Evolutionary conservation across 2,329 filamentous ascomycete species (phyloP), one percentile per base, ranked within the genome.

Genomic region (Aspergillus novofumigatus): DNA sequence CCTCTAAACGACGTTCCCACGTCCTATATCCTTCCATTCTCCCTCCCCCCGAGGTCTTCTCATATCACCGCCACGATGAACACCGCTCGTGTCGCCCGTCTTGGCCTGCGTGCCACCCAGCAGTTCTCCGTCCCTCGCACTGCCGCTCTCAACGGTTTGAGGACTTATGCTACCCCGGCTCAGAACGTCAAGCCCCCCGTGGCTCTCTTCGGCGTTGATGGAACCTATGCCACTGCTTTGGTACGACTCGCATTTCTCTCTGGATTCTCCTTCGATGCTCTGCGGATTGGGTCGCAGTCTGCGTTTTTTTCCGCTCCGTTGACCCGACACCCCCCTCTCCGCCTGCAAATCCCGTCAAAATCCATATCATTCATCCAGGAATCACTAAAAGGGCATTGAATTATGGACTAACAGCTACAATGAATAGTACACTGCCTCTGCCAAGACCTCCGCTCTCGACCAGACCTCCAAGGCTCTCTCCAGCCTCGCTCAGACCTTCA

Each of bases 201-300:
- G 75, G 85, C 92, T 70, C 86, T 99, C 73, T 99, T 91, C 80
- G 94, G 94, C 70, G 82, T 99, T 74, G 94, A 97, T 80, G 94
- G 94, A 79, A 97, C 93, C 76, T 99, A 99, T 82, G 94, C 94
- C 77, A 92, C 89, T 81, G 94, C 94, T 82, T 85, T 99, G 87
- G 94, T 99, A 93, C 76, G 51, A 50, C 41, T 25, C 52, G 54
- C 51, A 52, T 45, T 59, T 52, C 45, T 35, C 26, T 14, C 38
- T 26, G 29, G 51, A 48, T 21, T 11, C 11, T 26, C 29, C 23
- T 25, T 38, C 45, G 10, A 48, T 44, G 21, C 28, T 8, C 29
- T 29, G 29, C 25, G n/a, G 29, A 42, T 47, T 44, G n/a, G 28
- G 20, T 51, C 14, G 14, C 14, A 41, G 21, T 51, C 28, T 35